Percentiles rank a stretch among this genome's conserved stretches.
These are phyloP conservation scores for Cyberlindnera saturnus DNA, from an alignment of 805 yeast species.

Conservation along the genomic window DNA sequence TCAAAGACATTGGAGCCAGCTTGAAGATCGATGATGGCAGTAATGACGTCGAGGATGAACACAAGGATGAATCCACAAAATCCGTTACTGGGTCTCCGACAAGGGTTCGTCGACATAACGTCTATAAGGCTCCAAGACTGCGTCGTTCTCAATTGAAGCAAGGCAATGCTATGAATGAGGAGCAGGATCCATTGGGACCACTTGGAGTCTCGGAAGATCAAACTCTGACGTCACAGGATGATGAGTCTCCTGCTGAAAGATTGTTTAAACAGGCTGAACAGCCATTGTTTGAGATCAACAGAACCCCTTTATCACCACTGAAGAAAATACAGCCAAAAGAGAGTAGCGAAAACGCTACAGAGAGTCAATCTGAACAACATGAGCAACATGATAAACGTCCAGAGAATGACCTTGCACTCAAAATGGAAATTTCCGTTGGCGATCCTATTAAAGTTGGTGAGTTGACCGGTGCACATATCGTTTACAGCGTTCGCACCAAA, in stretches of 20 bases:
- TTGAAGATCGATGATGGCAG: constrained; percentile 7
- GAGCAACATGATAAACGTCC: too few species aligned
- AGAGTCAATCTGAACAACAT: too few species aligned
- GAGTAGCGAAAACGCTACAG: too few species aligned
- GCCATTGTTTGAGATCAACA: constrained; percentile 45
- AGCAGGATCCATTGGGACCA: constrained; percentile 28
- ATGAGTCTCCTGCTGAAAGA: constrained; percentile 27
- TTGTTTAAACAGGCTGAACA: constrained; percentile 43
- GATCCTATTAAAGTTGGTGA: constrained; percentile 94
- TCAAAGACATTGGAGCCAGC: constrained; percentile 21
- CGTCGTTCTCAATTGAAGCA: constrained; percentile 30
- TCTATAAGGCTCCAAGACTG: constrained; percentile 43
- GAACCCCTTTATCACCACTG: constrained; percentile 22
- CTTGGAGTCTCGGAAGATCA: constrained; percentile 21
- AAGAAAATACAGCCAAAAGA: constrained; percentile 4
- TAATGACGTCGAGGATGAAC: constrained; percentile 12
- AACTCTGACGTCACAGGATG: background rate
- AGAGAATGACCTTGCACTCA: constrained; percentile 6
- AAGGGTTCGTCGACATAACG: constrained; percentile 34
- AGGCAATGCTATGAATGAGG: constrained; percentile 15
- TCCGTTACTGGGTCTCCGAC: constrained; percentile 28
- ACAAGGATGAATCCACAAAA: constrained; percentile 4
- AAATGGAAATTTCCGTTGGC: constrained; percentile 66
- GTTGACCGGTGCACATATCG: constrained; percentile 80
- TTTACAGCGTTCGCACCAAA: constrained; percentile 67